Conservation (phyloP, 495 filamentous ascomycete genomes). For the Cladorrhinum samala region DNA sequence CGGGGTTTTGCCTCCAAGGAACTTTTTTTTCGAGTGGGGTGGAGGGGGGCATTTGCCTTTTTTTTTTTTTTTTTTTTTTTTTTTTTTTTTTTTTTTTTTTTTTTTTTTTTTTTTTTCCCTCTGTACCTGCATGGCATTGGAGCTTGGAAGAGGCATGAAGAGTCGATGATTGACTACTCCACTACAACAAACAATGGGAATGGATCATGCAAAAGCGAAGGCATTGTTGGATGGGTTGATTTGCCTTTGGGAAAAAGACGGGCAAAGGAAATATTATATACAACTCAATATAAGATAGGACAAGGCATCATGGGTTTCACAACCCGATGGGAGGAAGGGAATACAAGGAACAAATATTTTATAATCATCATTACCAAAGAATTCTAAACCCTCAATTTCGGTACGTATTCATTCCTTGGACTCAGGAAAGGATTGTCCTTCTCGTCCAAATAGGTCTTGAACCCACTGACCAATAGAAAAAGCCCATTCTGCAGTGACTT, state of each 20-base stretch:
- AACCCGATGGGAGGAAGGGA: not conserved
- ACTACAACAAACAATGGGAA: not conserved
- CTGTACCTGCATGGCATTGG: not conserved
- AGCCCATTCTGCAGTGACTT: too few relatives aligned
- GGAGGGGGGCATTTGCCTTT: not conserved
- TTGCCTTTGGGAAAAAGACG: not conserved
- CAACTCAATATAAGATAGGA: not conserved
- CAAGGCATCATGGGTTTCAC: conserved; percentile 4
- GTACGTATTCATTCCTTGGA: too few relatives aligned
- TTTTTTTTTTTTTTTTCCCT: not conserved
- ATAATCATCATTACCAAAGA: too few relatives aligned
- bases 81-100: not conserved
- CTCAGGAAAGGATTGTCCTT: too few relatives aligned
- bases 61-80: not conserved
- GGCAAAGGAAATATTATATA: too few relatives aligned
- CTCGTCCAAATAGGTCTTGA: too few relatives aligned
- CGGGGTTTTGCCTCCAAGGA: too few relatives aligned
- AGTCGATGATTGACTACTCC: too few relatives aligned
- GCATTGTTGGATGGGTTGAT: not conserved
- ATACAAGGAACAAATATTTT: not conserved
- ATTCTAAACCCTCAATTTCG: too few relatives aligned
- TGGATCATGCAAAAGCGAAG: conserved; percentile 3
- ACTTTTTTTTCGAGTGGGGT: not conserved
- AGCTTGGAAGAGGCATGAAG: too few relatives aligned
- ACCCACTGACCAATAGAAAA: too few relatives aligned